Percentiles rank a stretch among this genome's conserved stretches.
phyloP scores from a whole-genome alignment of 1,284 basidiomycete species.

The Trametes pubescens region DNA sequence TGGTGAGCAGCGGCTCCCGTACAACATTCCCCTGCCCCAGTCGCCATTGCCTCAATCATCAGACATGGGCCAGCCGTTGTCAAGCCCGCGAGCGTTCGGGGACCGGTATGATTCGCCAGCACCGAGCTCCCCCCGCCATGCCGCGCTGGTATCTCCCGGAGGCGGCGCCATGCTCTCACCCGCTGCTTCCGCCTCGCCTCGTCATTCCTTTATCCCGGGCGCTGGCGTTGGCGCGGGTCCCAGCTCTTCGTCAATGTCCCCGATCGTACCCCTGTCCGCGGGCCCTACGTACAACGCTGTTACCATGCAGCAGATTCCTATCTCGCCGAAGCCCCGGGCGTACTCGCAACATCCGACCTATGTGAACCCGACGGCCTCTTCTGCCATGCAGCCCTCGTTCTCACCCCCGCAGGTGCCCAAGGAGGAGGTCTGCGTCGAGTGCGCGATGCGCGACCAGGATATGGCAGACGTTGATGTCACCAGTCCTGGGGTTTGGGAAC shows the following conservation, averaged over 20 bases:
- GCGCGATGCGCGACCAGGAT: constrained; percentile 98
- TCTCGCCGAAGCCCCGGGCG: constrained; percentile 71
- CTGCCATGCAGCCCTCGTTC: constrained; percentile 66
- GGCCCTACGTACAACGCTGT: constrained; percentile 60
- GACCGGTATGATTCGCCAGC: constrained; percentile 31
- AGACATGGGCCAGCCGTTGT: constrained; percentile 42
- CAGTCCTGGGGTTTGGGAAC: constrained; percentile 89
- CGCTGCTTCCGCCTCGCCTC: constrained; percentile 47
- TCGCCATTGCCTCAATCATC: constrained; percentile 10
- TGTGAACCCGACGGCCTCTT: constrained; percentile 66
- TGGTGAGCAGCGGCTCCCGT: constrained; percentile 20
- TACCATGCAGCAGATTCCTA: constrained; percentile 53
- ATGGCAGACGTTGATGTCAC: constrained; percentile 96
- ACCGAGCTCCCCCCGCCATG: constrained; percentile 19
- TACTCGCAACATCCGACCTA: constrained; percentile 80
- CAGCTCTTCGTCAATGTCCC: constrained; percentile 40
- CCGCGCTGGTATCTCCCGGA: constrained; percentile 15
- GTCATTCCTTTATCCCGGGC: constrained; percentile 53
- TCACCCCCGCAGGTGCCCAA: constrained; percentile 59
- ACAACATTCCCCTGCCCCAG: constrained; percentile 26
- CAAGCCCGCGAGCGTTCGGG: constrained; percentile 31
- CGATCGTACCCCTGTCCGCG: constrained; percentile 61
- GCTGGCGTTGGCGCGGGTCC: constrained; percentile 49
- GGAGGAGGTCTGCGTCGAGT: constrained; percentile 94
- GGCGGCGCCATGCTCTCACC: constrained; percentile 38